phyloP scores from a whole-genome alignment of 129 eudicot genomes.

The Gnaphalium uliginosum region DNA sequence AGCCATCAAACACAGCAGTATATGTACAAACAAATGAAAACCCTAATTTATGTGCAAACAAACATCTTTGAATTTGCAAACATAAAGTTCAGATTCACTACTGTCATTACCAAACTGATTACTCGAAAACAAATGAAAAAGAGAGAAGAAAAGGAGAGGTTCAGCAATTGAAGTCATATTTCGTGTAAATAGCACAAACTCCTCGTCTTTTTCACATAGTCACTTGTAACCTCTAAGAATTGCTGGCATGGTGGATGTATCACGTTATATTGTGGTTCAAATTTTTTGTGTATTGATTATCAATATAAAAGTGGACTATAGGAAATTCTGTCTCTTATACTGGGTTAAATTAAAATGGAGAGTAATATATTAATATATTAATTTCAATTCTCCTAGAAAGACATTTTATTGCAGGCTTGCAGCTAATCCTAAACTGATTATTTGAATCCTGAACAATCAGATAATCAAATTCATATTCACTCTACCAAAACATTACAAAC shows the following conservation, averaged over 20 bases:
- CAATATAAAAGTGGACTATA: neutral
- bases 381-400: neutral
- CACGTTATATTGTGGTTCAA: neutral
- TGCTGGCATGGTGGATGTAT: neutral
- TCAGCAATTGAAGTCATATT: neutral
- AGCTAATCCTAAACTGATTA: neutral
- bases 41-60: neutral
- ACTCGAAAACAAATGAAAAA: neutral
- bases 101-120: conserved; percentile 9
- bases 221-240: conserved; percentile 1
- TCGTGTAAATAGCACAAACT: neutral
- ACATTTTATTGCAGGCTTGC: neutral
- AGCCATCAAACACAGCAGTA: neutral
- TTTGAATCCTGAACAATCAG: neutral
- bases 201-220: neutral
- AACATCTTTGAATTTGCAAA: neutral
- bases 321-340: neutral
- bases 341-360: too few relatives aligned
- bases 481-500: neutral
- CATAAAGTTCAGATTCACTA: neutral
- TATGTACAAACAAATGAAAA: conserved; percentile 11
- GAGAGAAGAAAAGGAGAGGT: neutral
- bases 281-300: neutral
- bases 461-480: neutral
- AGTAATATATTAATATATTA: too few relatives aligned